A percentile compares a stretch with the other conserved stretches of the same genome.
These are phyloP conservation scores for Paramecium sonneborni DNA, from an alignment of 73 alveolate genomes.

Conservation along the genomic window DNA sequence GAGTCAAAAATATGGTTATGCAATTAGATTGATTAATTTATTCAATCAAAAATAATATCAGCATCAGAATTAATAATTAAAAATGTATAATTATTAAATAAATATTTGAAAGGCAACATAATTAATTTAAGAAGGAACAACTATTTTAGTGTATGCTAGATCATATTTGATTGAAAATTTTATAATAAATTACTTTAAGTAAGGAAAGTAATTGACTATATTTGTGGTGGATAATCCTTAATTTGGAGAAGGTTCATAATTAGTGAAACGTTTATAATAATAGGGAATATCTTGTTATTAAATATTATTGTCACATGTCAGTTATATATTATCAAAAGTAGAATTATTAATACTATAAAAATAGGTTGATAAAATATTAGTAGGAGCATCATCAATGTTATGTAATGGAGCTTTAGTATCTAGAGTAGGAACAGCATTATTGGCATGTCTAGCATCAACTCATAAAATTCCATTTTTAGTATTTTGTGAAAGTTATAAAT, in stretches of 20 bases:
- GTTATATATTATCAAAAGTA: constrained; percentile 23
- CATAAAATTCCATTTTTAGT: constrained; percentile 63
- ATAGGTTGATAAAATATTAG: constrained; percentile 56
- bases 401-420: constrained; percentile 63
- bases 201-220: constrained; percentile 50
- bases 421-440: constrained; percentile 65
- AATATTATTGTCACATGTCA: constrained; percentile 50
- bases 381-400: constrained; percentile 66
- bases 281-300: constrained; percentile 40
- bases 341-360: background rate
- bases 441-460: constrained; percentile 59
- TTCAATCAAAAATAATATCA: constrained; percentile 45
- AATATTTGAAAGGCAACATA: background rate
- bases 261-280: background rate
- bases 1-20: constrained; percentile 54
- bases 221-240: constrained; percentile 66
- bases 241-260: constrained; percentile 56
- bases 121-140: constrained; percentile 48
- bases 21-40: constrained; percentile 55
- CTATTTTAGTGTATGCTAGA: constrained; percentile 61
- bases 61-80: constrained; percentile 60
- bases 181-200: background rate
- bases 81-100: constrained; percentile 11
- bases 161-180: constrained; percentile 64
- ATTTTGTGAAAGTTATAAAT: constrained; percentile 66